Evolutionary conservation across 345 rosid species (phyloP).

Genomic region (Ceriops zippeliana): DNA sequence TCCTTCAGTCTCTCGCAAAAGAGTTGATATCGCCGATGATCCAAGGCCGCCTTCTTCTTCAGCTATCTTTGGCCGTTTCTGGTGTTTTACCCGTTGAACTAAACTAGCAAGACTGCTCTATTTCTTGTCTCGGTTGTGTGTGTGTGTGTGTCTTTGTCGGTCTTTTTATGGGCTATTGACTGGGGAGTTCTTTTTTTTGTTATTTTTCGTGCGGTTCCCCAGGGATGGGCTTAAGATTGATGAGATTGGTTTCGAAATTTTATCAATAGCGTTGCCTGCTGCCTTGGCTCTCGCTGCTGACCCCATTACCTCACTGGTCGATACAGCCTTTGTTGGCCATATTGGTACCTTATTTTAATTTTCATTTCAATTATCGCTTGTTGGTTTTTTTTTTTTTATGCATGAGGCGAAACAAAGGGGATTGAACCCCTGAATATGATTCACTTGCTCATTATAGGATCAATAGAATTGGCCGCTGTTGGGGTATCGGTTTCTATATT

Average conservation of each 20-base stretch:
- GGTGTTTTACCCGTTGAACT: slow-evolving; percentile 5
- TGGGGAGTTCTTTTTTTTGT: not conserved
- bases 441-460: slow-evolving; percentile 38
- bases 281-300: slow-evolving; percentile 93
- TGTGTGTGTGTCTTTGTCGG: no score
- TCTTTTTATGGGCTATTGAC: no score
- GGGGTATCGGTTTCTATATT: slow-evolving; percentile 81
- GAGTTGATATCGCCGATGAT: slow-evolving; percentile 8
- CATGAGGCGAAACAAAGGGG: not conserved
- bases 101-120: no score
- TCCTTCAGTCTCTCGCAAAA: slow-evolving; percentile 16
- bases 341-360: slow-evolving; percentile 23
- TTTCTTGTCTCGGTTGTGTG: slow-evolving; percentile 8
- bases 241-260: slow-evolving; percentile 60
- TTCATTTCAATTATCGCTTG: slow-evolving; percentile 11
- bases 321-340: slow-evolving; percentile 87
- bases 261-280: slow-evolving; percentile 89
- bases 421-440: not conserved
- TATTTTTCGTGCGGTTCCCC: slow-evolving; percentile 3
- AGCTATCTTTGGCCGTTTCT: slow-evolving; percentile 11
- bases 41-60: slow-evolving; percentile 14
- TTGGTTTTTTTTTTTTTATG: slow-evolving; percentile 13
- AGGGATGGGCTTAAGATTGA: slow-evolving; percentile 47
- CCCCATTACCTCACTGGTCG: slow-evolving; percentile 75
- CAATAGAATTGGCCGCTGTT: slow-evolving; percentile 86